phyloP scores from a whole-genome alignment of 768 basidiomycete species.

The Antrodiella citrinella region DNA sequence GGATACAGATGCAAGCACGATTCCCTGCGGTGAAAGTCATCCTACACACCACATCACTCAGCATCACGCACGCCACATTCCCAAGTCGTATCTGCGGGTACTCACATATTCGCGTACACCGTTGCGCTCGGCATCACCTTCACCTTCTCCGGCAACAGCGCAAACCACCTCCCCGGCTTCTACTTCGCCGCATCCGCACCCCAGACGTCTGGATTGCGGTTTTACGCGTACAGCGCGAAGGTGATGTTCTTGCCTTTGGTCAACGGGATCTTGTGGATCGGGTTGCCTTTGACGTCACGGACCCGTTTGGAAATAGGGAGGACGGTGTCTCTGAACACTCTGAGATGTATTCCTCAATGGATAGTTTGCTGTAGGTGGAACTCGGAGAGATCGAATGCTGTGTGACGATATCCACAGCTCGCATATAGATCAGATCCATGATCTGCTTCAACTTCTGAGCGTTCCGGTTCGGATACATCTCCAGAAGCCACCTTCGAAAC shows the following conservation, averaged over 20 bases:
- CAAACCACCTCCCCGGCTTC: slow-evolving; percentile 55
- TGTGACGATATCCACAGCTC: not conserved
- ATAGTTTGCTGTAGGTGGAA: not conserved
- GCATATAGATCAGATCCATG: not conserved
- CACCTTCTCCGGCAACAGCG: not conserved
- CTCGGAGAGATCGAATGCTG: not conserved
- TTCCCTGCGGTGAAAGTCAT: slow-evolving; percentile 29
- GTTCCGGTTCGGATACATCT: not conserved
- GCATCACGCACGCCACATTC: no score
- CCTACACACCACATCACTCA: no score
- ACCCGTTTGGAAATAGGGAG: not conserved
- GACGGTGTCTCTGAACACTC: not conserved
- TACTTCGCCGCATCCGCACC: slow-evolving; percentile 49
- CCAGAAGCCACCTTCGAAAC: not conserved
- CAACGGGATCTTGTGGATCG: not conserved
- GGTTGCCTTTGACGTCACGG: not conserved
- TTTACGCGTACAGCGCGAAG: slow-evolving; percentile 23
- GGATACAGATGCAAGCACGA: slow-evolving; percentile 23
- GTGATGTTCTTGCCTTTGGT: not conserved
- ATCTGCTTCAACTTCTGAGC: not conserved
- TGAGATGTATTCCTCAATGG: no score
- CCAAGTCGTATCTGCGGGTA: no score
- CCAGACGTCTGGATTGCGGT: slow-evolving; percentile 46
- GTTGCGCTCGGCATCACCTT: not conserved
- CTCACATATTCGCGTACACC: slow-evolving; percentile 3